Conservation (phyloP, 441 rosid genomes). For the Populus hybrid region DNA sequence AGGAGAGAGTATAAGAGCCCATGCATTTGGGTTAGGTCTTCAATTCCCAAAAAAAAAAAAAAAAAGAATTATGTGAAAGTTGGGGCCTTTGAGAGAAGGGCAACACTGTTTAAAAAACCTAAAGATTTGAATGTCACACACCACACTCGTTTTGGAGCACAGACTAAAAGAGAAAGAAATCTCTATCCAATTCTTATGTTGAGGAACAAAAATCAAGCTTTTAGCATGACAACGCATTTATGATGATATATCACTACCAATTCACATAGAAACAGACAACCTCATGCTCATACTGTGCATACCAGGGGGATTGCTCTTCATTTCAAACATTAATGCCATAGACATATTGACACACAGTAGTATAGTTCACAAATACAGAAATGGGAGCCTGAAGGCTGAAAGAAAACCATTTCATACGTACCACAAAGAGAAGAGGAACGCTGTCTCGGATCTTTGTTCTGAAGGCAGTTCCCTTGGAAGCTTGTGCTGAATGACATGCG, state of each 20-base stretch:
- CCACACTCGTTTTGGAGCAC: not conserved
- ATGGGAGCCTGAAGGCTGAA: not conserved
- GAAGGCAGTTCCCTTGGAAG: constrained; percentile 94
- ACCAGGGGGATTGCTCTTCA: not conserved
- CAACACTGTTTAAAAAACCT: not conserved
- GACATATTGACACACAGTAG: not conserved
- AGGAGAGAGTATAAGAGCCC: not conserved
- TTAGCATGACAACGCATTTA: not conserved
- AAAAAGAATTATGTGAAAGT: not conserved
- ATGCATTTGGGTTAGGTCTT: not conserved
- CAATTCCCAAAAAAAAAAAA: not conserved
- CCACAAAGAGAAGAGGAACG: constrained; percentile 70
- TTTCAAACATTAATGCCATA: not conserved
- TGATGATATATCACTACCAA: not conserved
- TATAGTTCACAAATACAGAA: not conserved
- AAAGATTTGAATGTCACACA: not conserved
- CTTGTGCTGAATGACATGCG: constrained; percentile 47
- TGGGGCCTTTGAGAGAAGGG: not conserved
- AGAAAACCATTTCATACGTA: constrained; percentile 22
- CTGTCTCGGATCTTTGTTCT: constrained; percentile 58
- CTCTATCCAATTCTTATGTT: too few relatives aligned
- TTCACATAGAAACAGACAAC: not conserved
- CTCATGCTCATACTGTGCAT: not conserved
- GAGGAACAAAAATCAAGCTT: too few relatives aligned
- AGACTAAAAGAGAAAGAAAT: not conserved